Base-by-base conservation (phyloP, 495 filamentous ascomycete genomes). In the Platismatia glauca region DNA sequence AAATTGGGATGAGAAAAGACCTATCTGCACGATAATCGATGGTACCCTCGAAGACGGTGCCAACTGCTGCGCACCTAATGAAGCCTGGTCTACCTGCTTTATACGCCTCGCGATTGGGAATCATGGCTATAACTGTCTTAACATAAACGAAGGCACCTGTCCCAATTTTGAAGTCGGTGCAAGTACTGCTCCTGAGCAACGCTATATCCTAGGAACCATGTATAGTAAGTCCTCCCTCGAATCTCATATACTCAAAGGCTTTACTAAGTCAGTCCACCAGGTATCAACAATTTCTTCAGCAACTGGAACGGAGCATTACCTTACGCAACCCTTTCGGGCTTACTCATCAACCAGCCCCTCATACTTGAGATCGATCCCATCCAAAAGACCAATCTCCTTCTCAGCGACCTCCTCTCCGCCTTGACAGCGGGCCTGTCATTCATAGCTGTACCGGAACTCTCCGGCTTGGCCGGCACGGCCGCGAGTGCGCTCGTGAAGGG, bases 21-120 rank as follows among this genome's bases (percentile, higher is more conserved):
- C 46, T 29, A 50, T 50, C 22, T 50, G 46, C 24, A 15, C 22
- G 24, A 50, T 12, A 16, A 18, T 15, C 7, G 7, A 48, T 48
- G 58, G 41, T 22, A 60, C 43, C 18, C 58, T 27, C 5, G 18
- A 41, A 22, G 58, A 60, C n/a, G 58, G 58, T 8, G 38, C 41
- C 1, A 33, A 20, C 22, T 60, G 58, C 41, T 60, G 58, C 29
- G 41, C 38, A 3, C 12, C 24, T 13, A 46, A 44, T 31, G 58
- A 60, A n/a, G 31, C 31, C n/a, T 60, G 58, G 58, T 44, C 58
- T 4, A 60, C 58, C 31, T 60, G 58, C 13, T 60, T 60, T 13
- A 34, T 60, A 41, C 58, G 58, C 38, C 41, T 60, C 41, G 58
- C 37, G 16, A 43, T 33, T 0, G 41, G 41, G 4, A 41, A 43